phyloP scores from a whole-genome alignment of 2,329 filamentous ascomycete species.

The Periconia digitata region DNA sequence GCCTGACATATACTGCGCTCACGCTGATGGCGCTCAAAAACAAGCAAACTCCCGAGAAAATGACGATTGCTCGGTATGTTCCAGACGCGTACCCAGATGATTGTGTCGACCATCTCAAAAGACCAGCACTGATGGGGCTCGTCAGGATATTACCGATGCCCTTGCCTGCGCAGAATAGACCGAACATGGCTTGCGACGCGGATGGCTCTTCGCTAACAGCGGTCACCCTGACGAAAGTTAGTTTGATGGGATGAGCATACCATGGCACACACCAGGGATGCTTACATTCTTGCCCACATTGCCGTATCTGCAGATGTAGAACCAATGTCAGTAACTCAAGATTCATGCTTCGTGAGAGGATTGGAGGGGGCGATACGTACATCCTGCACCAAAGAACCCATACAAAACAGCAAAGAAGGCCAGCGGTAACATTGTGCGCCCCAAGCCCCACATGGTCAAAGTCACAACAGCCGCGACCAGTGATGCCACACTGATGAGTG shows the following conservation, averaged over 20 bases:
- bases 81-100: slow-evolving; percentile 12
- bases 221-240: slow-evolving; percentile 17
- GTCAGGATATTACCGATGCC: slow-evolving; percentile 52
- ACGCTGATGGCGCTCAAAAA: slow-evolving; percentile 8
- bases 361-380: neutral
- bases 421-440: slow-evolving; percentile 38
- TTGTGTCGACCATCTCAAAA: slow-evolving; percentile 15
- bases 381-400: slow-evolving; percentile 42
- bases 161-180: slow-evolving; percentile 47
- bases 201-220: slow-evolving; percentile 36
- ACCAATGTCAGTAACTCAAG: too few relatives aligned
- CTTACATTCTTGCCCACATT: slow-evolving; percentile 47
- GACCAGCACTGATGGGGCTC: slow-evolving; percentile 50
- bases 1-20: neutral
- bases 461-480: slow-evolving; percentile 30
- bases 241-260: too few relatives aligned
- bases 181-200: slow-evolving; percentile 45
- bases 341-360: neutral
- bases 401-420: slow-evolving; percentile 44
- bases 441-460: slow-evolving; percentile 46
- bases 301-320: slow-evolving; percentile 29
- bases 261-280: too few relatives aligned
- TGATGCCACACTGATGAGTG: slow-evolving; percentile 31
- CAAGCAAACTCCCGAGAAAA: slow-evolving; percentile 18
- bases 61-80: slow-evolving; percentile 15